A percentile compares a stretch with the other conserved stretches of the same genome.
Evolutionary conservation across 2,329 filamentous ascomycete genomes (phyloP).

Genomic region (Penicillium sp.): DNA sequence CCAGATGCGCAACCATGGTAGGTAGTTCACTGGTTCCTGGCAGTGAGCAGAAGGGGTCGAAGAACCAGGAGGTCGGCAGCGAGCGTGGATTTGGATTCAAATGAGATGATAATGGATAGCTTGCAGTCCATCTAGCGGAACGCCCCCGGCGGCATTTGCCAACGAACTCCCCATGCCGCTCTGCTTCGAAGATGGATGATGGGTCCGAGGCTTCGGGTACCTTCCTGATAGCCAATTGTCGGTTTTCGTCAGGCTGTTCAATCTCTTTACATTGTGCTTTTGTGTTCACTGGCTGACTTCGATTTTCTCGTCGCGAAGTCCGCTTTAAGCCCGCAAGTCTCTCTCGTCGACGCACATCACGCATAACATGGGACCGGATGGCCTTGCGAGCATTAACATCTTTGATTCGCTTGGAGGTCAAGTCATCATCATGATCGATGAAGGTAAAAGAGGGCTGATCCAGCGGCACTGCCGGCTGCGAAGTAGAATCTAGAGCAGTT

Average conservation of each 20-base stretch:
- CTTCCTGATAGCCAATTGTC: slow-evolving; percentile 16
- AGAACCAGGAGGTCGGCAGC: slow-evolving; percentile 30
- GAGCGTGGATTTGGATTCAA: slow-evolving; percentile 19
- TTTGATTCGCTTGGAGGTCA: slow-evolving; percentile 44
- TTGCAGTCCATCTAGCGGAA: slow-evolving; percentile 22
- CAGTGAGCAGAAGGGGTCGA: slow-evolving; percentile 41
- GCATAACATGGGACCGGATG: slow-evolving; percentile 51
- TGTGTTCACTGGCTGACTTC: slow-evolving; percentile 11
- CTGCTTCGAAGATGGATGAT: slow-evolving; percentile 4
- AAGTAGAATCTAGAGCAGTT: slow-evolving; percentile 25
- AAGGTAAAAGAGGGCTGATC: slow-evolving; percentile 44
- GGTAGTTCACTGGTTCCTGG: slow-evolving; percentile 33
- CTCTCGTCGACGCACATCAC: slow-evolving; percentile 47
- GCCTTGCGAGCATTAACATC: slow-evolving; percentile 44
- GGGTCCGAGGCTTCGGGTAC: slow-evolving; percentile 16
- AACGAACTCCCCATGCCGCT: not conserved
- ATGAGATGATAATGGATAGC: slow-evolving; percentile 19
- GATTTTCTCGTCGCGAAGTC: slow-evolving; percentile 34
- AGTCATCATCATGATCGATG: slow-evolving; percentile 46
- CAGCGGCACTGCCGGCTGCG: slow-evolving; percentile 24
- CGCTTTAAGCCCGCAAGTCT: slow-evolving; percentile 44
- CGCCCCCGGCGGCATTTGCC: slow-evolving; percentile 16
- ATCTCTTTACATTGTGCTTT: slow-evolving; percentile 11
- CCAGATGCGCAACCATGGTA: slow-evolving; percentile 31
- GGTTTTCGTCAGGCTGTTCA: slow-evolving; percentile 16